Base-by-base conservation (phyloP, 768 basidiomycete genomes). In the Tulasnella sp. region DNA sequence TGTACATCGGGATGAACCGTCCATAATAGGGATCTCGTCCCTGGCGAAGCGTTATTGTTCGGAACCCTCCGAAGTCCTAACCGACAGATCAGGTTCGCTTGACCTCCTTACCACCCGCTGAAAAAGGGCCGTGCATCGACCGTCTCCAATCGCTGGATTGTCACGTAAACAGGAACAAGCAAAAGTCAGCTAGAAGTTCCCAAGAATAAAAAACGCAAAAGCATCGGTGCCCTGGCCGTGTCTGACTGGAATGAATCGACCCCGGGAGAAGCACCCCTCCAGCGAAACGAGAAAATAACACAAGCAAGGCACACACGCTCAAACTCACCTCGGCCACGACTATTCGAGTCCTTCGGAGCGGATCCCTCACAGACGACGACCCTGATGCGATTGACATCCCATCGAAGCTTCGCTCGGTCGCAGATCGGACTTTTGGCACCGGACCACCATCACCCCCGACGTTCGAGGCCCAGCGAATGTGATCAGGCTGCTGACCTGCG, bases 311-410 rank as follows among this genome's bases (percentile, higher is more conserved):
- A 44, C 42, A 79, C 48, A 76, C 27, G n/a, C 36, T 19, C 80
- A 52, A 42, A 84, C 89, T 62, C 76, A 94, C 94, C 89, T 95
- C 94, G 18, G 91, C 89, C 78, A 95, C 88, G 38, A 92, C 93
- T 12, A 86, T 89, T 71, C 88, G 87, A 82, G 90, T 92, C 79
- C 85, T 87, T 24, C 77, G 34, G 19, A 77, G 58, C 19, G 76
- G 76, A 56, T 78, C 77, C 56, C 40, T 68, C 46, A 27, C 62
- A 21, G 36, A 62, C 31, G 48, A 77, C 62, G 40, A 71, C 77
- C 58, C 56, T 46, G 58, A 38, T 12, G 56, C 40, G 36, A 71
- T 68, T 27, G 62, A 68, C 62, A 68, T 68, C 27, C 62, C 34
- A 71, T 71, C 77, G n/a, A 71, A 71, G 68, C 77, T 71, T 56